Base-by-base conservation (phyloP, 169 alveolate genomes). In the Plasmodium cynomolgi region DNA sequence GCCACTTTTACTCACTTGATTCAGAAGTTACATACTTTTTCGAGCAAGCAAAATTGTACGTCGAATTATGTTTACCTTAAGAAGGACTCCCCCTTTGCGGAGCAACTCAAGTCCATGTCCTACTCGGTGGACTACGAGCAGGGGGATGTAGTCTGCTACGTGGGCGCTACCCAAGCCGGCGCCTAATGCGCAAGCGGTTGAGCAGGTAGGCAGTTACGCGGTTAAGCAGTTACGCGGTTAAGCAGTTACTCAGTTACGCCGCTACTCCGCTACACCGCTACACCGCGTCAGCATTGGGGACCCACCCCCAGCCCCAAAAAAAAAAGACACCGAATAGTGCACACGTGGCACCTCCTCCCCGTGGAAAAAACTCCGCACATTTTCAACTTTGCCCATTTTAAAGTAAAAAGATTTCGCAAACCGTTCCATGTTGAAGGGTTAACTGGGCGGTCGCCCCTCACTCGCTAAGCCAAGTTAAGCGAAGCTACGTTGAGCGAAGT, bases 81-180 rank as follows among this genome's bases (percentile, higher is more conserved):
- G 44, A 77, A 54, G 13, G n/a, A 75, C 17, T 86, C 93, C 26
- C 84, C 84, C 31, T 86, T 54, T 77, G 20, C 31, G 31, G 54
- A 83, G 26, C 73, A 83, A 17, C 44, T 83, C 29, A 34, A 62
- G 29, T 62, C 91, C 23, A 1, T 83, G 77, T 68, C 77, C 37
- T 68, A 68, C 77, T 5, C 17, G n/a, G 2, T 68, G 20, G 77
- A 68, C 77, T 26, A 68, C 37, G 77, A 20, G 15, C 77, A 68
- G 15, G 77, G 37, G 9, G 37, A 68, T 26, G 1, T 68, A 20
- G 13, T 9, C 31, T 68, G 77, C n/a, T 68, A 68, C 37, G 77
- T 26, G 1, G 37, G 34, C 33, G 26, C 75, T 7, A 62, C 33
- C 33, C 7, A 62, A 26, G 15, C 75, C 6, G 6, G 77, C 5